These are phyloP conservation scores for Apophysomyces trapeziformis DNA, from an alignment of 371 early-diverging fungal species.

Conservation along the genomic window DNA sequence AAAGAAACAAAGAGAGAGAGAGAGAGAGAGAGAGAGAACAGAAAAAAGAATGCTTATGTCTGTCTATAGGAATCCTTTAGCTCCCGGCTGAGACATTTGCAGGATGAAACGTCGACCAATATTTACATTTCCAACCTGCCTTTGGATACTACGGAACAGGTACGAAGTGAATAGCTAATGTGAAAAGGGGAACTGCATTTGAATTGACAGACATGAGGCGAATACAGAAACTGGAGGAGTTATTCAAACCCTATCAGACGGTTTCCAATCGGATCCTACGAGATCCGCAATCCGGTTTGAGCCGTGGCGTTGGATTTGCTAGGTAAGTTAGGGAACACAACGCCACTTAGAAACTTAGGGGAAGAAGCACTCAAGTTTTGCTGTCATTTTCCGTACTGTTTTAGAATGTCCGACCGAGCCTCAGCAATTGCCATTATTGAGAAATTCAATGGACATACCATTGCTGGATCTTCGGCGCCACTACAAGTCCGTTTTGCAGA, in stretches of 20 bases:
- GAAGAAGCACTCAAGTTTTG: constrained; percentile 1
- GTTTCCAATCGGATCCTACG: constrained; percentile 75
- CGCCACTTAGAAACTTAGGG: no score
- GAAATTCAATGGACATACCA: constrained; percentile 62
- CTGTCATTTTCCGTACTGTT: neutral
- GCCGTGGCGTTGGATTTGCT: constrained; percentile 84
- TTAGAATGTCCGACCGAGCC: constrained; percentile 70
- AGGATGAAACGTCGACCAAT: constrained; percentile 79
- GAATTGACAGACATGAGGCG: neutral
- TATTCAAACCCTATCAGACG: constrained; percentile 69
- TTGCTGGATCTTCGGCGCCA: constrained; percentile 66
- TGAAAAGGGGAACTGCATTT: neutral
- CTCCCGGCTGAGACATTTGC: constrained; percentile 70
- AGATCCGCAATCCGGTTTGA: constrained; percentile 55
- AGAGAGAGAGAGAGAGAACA: no score
- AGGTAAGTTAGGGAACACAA: constrained; percentile 37
- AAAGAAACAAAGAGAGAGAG: no score
- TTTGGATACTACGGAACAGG: constrained; percentile 69
- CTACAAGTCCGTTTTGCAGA: constrained; percentile 85
- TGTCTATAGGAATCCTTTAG: constrained; percentile 73
- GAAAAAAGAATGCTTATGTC: neutral
- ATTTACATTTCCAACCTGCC: constrained; percentile 86
- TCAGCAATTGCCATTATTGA: constrained; percentile 71
- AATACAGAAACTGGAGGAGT: constrained; percentile 59
- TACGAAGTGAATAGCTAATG: constrained; percentile 24